phyloP scores from a whole-genome alignment of 257 asterid species.

The Solanum pimpinellifolium region DNA sequence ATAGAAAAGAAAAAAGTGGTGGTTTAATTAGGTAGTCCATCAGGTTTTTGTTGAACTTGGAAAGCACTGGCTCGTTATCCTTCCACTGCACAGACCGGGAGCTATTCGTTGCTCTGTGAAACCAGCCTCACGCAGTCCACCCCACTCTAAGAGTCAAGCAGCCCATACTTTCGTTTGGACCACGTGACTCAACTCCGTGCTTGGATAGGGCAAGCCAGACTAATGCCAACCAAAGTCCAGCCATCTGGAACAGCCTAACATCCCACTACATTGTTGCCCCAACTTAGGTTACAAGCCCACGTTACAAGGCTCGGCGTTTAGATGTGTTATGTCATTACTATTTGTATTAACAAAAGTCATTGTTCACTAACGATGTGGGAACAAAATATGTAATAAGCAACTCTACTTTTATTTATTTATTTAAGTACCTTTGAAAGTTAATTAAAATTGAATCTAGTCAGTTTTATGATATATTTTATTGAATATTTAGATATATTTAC shows the following conservation, averaged over 20 bases:
- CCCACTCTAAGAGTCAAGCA: background rate
- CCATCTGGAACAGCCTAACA: background rate
- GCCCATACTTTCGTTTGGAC: background rate
- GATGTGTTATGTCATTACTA: background rate
- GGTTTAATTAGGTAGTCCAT: background rate
- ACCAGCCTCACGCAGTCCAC: background rate
- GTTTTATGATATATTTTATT: background rate
- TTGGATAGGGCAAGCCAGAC: background rate
- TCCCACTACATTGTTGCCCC: background rate
- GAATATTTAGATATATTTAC: no score
- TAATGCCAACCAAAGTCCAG: background rate
- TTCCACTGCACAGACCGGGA: background rate
- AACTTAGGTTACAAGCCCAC: background rate
- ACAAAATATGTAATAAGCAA: background rate
- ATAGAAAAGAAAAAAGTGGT: background rate
- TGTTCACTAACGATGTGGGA: background rate
- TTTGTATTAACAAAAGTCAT: background rate
- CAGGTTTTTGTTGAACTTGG: background rate
- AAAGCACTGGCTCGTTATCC: background rate
- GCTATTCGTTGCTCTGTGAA: background rate
- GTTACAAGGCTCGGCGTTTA: background rate
- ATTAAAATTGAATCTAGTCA: background rate
- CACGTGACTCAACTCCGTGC: background rate
- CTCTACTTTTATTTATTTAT: background rate
- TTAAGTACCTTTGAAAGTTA: background rate